phyloP scores from a whole-genome alignment of 169 alveolate genomes.

The Plasmodium berghei region DNA sequence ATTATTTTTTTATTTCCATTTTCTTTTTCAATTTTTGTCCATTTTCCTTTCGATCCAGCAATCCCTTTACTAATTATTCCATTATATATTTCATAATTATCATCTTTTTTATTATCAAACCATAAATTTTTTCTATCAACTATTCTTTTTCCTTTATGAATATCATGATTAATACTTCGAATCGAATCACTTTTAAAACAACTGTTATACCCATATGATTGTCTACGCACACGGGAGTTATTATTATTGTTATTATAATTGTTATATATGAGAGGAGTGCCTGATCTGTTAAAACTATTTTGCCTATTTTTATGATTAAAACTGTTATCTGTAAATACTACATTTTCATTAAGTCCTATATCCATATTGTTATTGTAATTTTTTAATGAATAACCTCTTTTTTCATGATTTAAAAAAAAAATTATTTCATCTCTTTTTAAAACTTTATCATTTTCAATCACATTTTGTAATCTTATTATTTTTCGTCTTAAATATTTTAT shows the following conservation, averaged over 20 bases:
- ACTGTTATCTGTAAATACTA: background rate
- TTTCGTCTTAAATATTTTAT: constrained; percentile 70
- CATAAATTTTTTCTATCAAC: background rate
- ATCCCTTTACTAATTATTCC: no score
- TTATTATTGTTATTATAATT: no score
- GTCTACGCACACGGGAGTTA: no score
- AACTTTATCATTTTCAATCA: constrained; percentile 52
- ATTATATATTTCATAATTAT: no score
- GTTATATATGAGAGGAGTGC: background rate
- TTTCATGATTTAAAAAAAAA: background rate
- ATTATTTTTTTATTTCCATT: background rate
- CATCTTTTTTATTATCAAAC: background rate
- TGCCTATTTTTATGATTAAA: background rate
- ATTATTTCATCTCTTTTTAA: constrained; percentile 10
- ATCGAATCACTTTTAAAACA: constrained; percentile 16
- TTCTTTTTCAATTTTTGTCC: no score
- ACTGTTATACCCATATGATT: background rate
- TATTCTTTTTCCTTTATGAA: constrained; percentile 33
- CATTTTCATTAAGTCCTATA: background rate
- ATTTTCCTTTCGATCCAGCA: no score
- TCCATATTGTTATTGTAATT: background rate
- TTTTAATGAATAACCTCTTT: constrained; percentile 3
- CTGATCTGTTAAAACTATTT: background rate
- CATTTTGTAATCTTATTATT: constrained; percentile 32
- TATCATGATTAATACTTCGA: constrained; percentile 65